phyloP scores from a whole-genome alignment of 2,329 filamentous ascomycete species.

The Macrophomina tecta region DNA sequence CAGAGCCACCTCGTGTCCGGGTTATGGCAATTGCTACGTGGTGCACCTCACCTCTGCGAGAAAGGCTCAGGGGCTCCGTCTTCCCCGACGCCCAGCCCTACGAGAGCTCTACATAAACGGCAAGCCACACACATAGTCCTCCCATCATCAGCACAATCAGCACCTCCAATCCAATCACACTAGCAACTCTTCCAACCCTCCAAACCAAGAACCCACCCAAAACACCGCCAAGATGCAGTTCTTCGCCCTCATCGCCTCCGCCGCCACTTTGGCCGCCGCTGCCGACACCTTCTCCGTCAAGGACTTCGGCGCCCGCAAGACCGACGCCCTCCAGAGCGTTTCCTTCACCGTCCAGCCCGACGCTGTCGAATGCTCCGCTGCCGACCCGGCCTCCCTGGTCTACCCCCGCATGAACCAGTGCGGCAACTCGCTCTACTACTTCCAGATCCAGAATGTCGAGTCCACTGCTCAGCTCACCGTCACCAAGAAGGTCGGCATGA shows the following conservation, averaged over 20 bases:
- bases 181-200: neutral
- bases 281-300: conserved; percentile 5
- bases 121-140: neutral
- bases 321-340: conserved; percentile 14
- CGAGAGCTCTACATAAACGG: neutral
- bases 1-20: conserved; percentile 3
- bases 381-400: neutral
- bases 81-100: neutral
- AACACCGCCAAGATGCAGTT: conserved; percentile 17
- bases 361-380: conserved; percentile 10
- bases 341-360: conserved; percentile 5
- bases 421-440: conserved; percentile 13
- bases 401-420: conserved; percentile 13
- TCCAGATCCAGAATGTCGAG: conserved; percentile 7
- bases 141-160: neutral
- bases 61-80: neutral
- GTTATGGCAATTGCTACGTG: neutral
- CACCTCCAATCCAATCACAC: neutral
- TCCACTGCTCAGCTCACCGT: conserved; percentile 9
- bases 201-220: neutral
- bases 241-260: conserved; percentile 1
- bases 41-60: neutral
- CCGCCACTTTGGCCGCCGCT: conserved; percentile 1
- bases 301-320: conserved; percentile 19
- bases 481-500: conserved; percentile 16